Evolutionary conservation across 2,329 filamentous ascomycete species (phyloP).

Genomic region (Cladorrhinum sp.): DNA sequence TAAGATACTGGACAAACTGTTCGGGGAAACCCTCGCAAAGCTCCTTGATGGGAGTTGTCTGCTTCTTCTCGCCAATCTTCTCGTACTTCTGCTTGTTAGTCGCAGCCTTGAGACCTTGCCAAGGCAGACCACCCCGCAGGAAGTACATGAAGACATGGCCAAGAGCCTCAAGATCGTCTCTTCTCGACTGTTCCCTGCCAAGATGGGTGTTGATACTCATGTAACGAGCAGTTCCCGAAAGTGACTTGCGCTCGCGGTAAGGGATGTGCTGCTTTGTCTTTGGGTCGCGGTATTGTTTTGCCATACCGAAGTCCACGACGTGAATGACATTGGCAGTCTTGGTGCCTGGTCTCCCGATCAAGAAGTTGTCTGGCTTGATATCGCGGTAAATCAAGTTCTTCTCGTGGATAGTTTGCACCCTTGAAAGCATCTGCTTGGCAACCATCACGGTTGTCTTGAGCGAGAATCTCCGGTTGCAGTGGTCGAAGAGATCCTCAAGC

Average conservation of each 20-base stretch:
- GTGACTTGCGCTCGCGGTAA: conserved; percentile 92
- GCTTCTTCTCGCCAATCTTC: conserved; percentile 99
- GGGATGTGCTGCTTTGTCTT: conserved; percentile 99
- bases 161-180: conserved; percentile 90
- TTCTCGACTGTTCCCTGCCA: conserved; percentile 89
- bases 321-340: conserved; percentile 98
- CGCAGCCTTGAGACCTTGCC: conserved; percentile 70
- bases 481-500: conserved; percentile 94
- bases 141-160: conserved; percentile 76
- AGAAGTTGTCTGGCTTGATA: conserved; percentile 99
- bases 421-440: conserved; percentile 97
- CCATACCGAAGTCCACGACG: conserved; percentile 99
- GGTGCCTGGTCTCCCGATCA: conserved; percentile 86
- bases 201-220: conserved; percentile 99
- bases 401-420: conserved; percentile 92
- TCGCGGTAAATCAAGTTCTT: conserved; percentile 99
- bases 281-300: conserved; percentile 97
- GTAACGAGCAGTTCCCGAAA: conserved; percentile 94
- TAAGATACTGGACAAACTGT: conserved; percentile 96
- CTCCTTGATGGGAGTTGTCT: conserved; percentile 95
- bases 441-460: conserved; percentile 99
- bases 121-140: conserved; percentile 65
- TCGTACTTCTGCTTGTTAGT: conserved; percentile 97
- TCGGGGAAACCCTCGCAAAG: conserved; percentile 94
- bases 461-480: conserved; percentile 90